Conservation (phyloP, 495 filamentous ascomycete species). For the Clohesyomyces aquaticus region DNA sequence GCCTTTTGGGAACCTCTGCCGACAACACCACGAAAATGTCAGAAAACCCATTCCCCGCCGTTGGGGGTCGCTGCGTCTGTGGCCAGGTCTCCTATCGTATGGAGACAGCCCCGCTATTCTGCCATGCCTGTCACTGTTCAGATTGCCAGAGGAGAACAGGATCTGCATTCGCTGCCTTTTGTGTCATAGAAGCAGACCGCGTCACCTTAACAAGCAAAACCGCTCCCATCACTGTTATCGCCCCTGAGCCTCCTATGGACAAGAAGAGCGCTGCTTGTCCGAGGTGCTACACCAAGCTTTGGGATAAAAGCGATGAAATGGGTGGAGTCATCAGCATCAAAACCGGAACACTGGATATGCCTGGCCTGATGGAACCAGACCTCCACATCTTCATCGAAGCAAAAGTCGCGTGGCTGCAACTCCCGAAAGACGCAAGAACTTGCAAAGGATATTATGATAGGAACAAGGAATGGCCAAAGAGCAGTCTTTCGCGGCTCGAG, state of each 20-base stretch:
- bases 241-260: neutral
- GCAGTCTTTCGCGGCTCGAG: conserved; percentile 23
- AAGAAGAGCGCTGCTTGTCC: conserved; percentile 9
- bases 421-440: conserved; percentile 21
- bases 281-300: conserved; percentile 11
- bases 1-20: too few relatives aligned
- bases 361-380: conserved; percentile 28
- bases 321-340: conserved; percentile 3
- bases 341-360: conserved; percentile 28
- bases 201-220: conserved; percentile 5
- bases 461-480: conserved; percentile 18
- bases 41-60: conserved; percentile 24
- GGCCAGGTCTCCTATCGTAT: conserved; percentile 15
- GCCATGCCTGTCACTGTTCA: conserved; percentile 28
- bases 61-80: conserved; percentile 25
- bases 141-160: conserved; percentile 27
- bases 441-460: conserved; percentile 6
- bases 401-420: conserved; percentile 20
- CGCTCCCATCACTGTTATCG: conserved; percentile 1
- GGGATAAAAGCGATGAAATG: neutral
- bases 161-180: conserved; percentile 13
- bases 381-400: conserved; percentile 23
- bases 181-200: conserved; percentile 18
- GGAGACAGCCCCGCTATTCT: conserved; percentile 17
- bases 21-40: too few relatives aligned